Base-by-base conservation (phyloP, 2,329 filamentous ascomycete species). In the Emmonsia crescens region DNA sequence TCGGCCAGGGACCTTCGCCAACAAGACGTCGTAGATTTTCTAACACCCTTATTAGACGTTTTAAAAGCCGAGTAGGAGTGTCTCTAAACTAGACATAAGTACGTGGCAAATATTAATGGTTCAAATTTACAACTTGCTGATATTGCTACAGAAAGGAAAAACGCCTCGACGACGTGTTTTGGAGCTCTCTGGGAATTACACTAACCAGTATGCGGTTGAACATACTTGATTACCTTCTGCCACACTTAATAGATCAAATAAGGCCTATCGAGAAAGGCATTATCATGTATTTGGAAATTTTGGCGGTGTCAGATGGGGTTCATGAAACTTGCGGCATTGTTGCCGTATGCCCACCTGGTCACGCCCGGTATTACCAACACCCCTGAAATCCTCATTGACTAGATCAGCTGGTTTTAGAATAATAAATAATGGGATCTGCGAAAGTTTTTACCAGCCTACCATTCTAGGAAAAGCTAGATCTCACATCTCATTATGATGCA, bases 341-440 rank as follows among this genome's bases (percentile, higher is more conserved):
- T 16, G 19, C 24, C 9, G 33, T 33, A 27, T n/a, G 16, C 3
- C 44, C 44, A 16, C 19, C 10, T 33, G 61, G 62, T 4, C 52
- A 44, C 3, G 60, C 42, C n/a, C 59, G 44, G 44, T 29, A 65
- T 66, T 27, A 54, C 44, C 12, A 61, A 64, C 21, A 60, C 65
- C 8, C 63, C 63, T 10, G 63, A 66, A 59, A 49, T 65, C 3
- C 63, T 66, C 24, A 19, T 63, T 52, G 60, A 65, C 33, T 56
- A 60, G n/a, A 46, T 66, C 31, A 59, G 64, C 16, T 44, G 65
- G 24, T 59, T 57, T 57, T 44, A 46, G 55, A 42, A 16, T 21
- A 48, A 21, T 27, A 24, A 31, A 56, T 19, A 33, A 21, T 4
- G 16, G 19, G 19, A 44, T 24, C 5, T 21, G n/a, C 16, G 19